phyloP scores from a whole-genome alignment of 805 yeast genomes.

The Crinitomyces ghanaensis region DNA sequence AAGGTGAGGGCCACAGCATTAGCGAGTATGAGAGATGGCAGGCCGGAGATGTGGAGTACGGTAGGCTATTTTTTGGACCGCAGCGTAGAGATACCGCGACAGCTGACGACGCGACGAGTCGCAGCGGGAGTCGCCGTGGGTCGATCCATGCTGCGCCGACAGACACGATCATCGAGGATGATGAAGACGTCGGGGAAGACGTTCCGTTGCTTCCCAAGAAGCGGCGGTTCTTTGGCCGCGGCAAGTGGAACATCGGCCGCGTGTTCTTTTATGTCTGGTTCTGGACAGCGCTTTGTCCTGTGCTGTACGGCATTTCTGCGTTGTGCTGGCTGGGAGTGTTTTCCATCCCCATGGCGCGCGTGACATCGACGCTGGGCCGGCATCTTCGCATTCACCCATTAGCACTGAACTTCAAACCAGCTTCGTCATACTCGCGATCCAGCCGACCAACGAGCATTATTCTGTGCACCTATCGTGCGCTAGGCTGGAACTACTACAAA shows the following conservation, averaged over 20 bases:
- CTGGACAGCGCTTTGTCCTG: conserved; percentile 60
- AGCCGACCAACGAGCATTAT: conserved; percentile 38
- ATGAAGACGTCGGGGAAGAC: conserved; percentile 5
- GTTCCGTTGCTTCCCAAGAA: conserved; percentile 7
- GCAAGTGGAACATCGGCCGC: conserved; percentile 80
- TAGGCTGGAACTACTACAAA: conserved; percentile 89
- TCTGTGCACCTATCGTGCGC: conserved; percentile 83
- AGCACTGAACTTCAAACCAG: conserved; percentile 63
- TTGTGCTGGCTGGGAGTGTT: conserved; percentile 75
- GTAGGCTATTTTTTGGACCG: conserved; percentile 72
- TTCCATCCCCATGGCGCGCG: conserved; percentile 89
- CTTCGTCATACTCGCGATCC: conserved; percentile 21
- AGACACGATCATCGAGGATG: conserved; percentile 1
- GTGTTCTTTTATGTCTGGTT: conserved; percentile 61
- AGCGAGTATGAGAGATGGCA: conserved; percentile 88
- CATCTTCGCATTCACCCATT: conserved; percentile 87
- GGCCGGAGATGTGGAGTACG: conserved; percentile 55
- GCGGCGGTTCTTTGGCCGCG: conserved; percentile 73
- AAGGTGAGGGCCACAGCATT: conserved; percentile 73
- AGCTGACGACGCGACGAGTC: background rate
- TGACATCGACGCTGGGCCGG: conserved; percentile 50
- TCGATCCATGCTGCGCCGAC: background rate
- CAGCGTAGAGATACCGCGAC: conserved; percentile 19
- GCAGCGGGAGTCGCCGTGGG: no score
- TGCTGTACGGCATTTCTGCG: conserved; percentile 41